Evolutionary conservation across 1,139 yeast genomes (phyloP), one percentile per base, ranked within the genome.

Genomic region (Sugiyamaella novakii): DNA sequence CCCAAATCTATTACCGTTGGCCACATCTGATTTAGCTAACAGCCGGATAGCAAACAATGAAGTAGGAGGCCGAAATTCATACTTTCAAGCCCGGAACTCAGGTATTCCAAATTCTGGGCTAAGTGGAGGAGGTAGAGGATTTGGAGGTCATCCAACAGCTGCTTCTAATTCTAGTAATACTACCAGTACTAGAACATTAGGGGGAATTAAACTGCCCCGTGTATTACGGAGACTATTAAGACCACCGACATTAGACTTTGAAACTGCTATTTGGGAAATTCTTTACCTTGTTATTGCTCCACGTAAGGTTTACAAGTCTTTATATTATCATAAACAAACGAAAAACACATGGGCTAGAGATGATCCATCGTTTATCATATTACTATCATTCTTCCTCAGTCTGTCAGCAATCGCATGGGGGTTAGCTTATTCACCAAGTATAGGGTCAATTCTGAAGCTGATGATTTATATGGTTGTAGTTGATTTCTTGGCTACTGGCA

Each of bases 371-470:
- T 89, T 89, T 64, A 81, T 87, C 51, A 78, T 89, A 36, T 71
- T 89, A 41, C 72, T 88, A 46, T 79, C 88, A 12, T 70, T 75
- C 1, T 77, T 88, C 54, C 69, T 89, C 25, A 75, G 81, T 2
- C 66, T 87, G 11, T 82, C 92, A 56, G 96, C 96, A 0, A 63
- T 89, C 28, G 94, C 91, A 3, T 89, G 97, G 97, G 96, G 96
- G 1, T 67, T 87, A 46, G 87, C 91, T 0, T 88, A 87, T 62
- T 78, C 87, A 1, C 86, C 88, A 1, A 74, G 78, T 2, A 55
- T 84, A 7, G 53, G 75, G 28, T 83, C 84, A 14, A 80, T 86
- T 19, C 55, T 86, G 45, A 79, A 77, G 59, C 72, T 87, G 59
- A 78, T 88, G 53, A 61, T 85, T 19, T 85, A 86, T 64, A 86